phyloP scores from a whole-genome alignment of 2,329 filamentous ascomycete species.

The Pestalotiopsis fici region DNA sequence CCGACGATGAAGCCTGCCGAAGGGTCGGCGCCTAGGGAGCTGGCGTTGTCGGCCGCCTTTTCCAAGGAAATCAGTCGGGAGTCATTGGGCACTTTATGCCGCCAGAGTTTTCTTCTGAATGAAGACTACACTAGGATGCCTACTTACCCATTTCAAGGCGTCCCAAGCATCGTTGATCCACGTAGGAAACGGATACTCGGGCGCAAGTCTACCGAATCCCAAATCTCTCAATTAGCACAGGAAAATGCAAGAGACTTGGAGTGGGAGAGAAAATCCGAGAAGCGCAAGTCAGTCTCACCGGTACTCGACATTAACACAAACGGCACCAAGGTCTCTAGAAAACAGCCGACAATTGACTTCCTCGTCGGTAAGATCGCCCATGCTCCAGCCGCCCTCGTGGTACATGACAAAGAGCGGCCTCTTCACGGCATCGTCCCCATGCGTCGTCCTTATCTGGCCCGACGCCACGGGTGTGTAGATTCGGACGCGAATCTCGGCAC shows the following conservation, averaged over 20 bases:
- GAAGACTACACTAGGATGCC: no score
- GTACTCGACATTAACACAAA: conserved; percentile 43
- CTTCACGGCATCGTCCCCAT: neutral
- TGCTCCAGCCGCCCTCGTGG: conserved; percentile 34
- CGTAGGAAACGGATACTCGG: conserved; percentile 45
- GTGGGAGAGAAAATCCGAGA: neutral
- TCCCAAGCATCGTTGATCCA: conserved; percentile 45
- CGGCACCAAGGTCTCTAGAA: conserved; percentile 32
- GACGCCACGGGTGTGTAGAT: conserved; percentile 28
- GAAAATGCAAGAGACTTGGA: neutral
- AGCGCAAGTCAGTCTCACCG: conserved; percentile 20
- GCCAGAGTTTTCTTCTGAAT: no score
- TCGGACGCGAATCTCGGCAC: conserved; percentile 29
- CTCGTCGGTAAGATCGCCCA: conserved; percentile 34
- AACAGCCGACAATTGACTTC: conserved; percentile 31
- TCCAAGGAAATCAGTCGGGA: no score
- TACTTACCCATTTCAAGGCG: conserved; percentile 41
- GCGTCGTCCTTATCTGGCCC: no score
- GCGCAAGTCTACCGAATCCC: conserved; percentile 35
- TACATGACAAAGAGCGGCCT: conserved; percentile 33
- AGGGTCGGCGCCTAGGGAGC: conserved; percentile 38
- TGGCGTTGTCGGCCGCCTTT: conserved; percentile 35
- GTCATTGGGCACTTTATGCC: no score
- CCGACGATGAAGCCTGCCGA: conserved; percentile 66
- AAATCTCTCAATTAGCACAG: no score